These are phyloP conservation scores for Amylocystis lapponica DNA, from an alignment of 768 basidiomycete genomes.

Conservation along the genomic window DNA sequence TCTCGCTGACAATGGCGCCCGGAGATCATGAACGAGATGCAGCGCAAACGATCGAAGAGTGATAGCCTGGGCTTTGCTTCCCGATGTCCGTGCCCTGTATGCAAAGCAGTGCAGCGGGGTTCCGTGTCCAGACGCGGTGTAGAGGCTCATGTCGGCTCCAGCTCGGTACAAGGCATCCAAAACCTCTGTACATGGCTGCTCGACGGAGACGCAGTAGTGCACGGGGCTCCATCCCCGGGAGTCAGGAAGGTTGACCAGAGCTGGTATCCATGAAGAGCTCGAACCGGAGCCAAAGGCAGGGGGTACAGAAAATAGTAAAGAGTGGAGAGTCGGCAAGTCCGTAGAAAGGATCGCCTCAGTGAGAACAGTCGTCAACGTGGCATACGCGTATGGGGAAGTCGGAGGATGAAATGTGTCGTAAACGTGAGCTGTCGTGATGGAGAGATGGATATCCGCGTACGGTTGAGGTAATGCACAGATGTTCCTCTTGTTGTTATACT, in stretches of 20 bases:
- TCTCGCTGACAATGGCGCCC: conserved; percentile 59
- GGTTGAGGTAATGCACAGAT: conserved; percentile 10
- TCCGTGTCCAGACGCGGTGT: conserved; percentile 54
- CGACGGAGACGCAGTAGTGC: conserved; percentile 58
- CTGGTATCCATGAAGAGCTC: neutral
- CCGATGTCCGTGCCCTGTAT: conserved; percentile 23
- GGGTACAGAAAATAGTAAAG: conserved; percentile 33
- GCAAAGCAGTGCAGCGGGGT: conserved; percentile 69
- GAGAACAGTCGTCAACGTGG: conserved; percentile 9
- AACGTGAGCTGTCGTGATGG: neutral
- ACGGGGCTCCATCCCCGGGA: conserved; percentile 66
- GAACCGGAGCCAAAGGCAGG: conserved; percentile 29
- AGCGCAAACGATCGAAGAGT: conserved; percentile 52
- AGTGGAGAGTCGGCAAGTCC: conserved; percentile 9
- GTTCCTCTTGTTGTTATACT: conserved; percentile 7
- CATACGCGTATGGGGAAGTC: too few relatives aligned
- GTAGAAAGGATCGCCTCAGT: conserved; percentile 7
- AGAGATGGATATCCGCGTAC: too few relatives aligned
- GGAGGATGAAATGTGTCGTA: too few relatives aligned
- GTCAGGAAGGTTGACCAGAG: conserved; percentile 65
- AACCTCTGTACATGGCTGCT: conserved; percentile 51
- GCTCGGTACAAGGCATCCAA: conserved; percentile 71
- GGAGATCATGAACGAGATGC: conserved; percentile 66
- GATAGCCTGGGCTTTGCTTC: conserved; percentile 11
- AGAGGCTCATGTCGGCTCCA: conserved; percentile 68